Base-by-base conservation (phyloP, 192 early-diverging fungal genomes). In the Coemansia umbellata region DNA sequence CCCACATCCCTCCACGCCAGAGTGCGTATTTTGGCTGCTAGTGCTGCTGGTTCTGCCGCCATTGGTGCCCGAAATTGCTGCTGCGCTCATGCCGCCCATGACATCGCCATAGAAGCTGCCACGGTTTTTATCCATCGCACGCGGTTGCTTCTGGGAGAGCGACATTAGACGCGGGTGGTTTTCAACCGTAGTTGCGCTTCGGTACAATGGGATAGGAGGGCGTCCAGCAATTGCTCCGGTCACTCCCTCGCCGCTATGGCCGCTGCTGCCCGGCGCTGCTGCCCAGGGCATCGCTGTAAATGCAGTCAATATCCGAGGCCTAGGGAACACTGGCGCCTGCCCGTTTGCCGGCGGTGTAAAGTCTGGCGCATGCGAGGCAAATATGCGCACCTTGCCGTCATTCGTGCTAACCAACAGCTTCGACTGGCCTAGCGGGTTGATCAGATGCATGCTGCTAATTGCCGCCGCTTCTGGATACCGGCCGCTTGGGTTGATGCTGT, bases 371-470 rank as follows among this genome's bases (percentile, higher is more conserved):
- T 73, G 66, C 58, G 70, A 66, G 24, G 69, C 60, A 40, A 79
- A 75, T 31, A 79, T 58, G 15, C 72, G 48, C 50, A 75, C 63
- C 36, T 54, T 57, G 26, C 78, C 78, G 36, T 75, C 78, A n/a
- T 53, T 58, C 4, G 60, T 65, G 28, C 63, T 60, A 14, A 75
- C 78, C 48, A 95, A 61, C 53, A 98, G 74, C 74, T 92, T 69
- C 21, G 89, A 83, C 27, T 86, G 68, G 55, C 93, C 92, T 37
- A 92, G 84, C 60, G 95, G 93, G 67, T 98, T 98, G 21, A 98
- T 83, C 52, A 94, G 85, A 36, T 87, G 85, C 60, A 98, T 55
- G 42, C 81, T 81, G 2, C 88, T 84, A 30, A 94, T 85, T 7
- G 82, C 63, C 9, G 30, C 33, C 4, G 50, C 56, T 11, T 57